These are phyloP conservation scores for Picochlorum sp. DNA, from an alignment of 139 green algal species.

Conservation along the genomic window DNA sequence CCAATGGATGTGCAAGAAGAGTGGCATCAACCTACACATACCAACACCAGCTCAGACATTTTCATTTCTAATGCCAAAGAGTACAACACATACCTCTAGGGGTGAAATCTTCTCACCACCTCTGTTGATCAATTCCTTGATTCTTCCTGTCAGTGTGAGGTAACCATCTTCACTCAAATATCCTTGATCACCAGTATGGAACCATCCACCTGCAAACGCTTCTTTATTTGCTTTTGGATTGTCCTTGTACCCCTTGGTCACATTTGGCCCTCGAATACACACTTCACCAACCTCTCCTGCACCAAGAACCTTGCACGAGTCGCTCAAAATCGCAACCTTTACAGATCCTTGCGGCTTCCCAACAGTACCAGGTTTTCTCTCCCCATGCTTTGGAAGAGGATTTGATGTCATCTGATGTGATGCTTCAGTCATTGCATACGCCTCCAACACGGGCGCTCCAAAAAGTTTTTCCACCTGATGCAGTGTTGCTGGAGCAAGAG, in stretches of 20 bases:
- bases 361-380: conserved; percentile 40
- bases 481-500: conserved; percentile 60
- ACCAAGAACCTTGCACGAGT: not conserved
- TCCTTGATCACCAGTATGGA: conserved; percentile 69
- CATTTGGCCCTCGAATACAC: conserved; percentile 66
- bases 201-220: conserved; percentile 50
- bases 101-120: conserved; percentile 83
- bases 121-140: conserved; percentile 91
- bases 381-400: conserved; percentile 56
- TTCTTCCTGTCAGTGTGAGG: conserved; percentile 70
- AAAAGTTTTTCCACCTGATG: conserved; percentile 61
- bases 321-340: conserved; percentile 6
- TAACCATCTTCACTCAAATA: conserved; percentile 68
- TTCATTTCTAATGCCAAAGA: not conserved
- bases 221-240: conserved; percentile 69
- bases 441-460: conserved; percentile 69
- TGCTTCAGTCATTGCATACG: conserved; percentile 87
- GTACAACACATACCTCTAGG: conserved; percentile 37
- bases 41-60: not conserved
- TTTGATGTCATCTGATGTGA: conserved; percentile 79
- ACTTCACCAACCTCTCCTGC: conserved; percentile 60
- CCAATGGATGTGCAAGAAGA: conserved; percentile 59
- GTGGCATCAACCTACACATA: conserved; percentile 58
- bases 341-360: not conserved
- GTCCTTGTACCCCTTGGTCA: conserved; percentile 75